Base-by-base conservation (phyloP, 2,329 filamentous ascomycete genomes). In the Paecilomyces sp. region DNA sequence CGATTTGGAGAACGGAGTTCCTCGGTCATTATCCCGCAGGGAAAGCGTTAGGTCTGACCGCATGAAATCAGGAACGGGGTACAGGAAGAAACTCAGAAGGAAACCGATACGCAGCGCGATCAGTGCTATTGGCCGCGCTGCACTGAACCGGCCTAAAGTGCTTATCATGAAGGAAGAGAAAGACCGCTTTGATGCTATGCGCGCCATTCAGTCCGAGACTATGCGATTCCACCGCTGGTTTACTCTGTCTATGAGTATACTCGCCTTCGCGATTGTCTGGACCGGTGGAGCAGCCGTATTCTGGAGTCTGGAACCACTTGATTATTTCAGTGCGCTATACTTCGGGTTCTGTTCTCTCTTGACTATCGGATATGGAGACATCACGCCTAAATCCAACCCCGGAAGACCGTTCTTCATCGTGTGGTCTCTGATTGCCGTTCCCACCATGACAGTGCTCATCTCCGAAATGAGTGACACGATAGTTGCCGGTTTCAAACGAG, bases 401-500 rank as follows among this genome's bases (percentile, higher is more conserved):
- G 91, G 90, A 1, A 87, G 90, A 58, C 85, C 90, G 0, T 96
- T 96, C 71, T 97, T 96, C 67, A 90, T 97, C n/a, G 87, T 96
- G 59, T 97, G 92, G 92, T 90, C 88, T 13, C 73, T 97, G 1
- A 82, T 96, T 28, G 91, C 92, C 0, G 81, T 96, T 2, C 92
- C 92, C 0, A 92, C 90, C 1, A 92, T 92, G 83, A 96, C 92
- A 0, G 87, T 96, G 18, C 82, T 97, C 12, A 89, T 95, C 63
- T 88, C 86, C 11, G 89, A 92, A 65, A 89, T 94, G 61, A 90
- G 89, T 25, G 89, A 95, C 67, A 97, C 92, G 0, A 83, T 96
- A 22, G 87, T 96, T 12, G 75, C 77, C 2, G 80, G 78, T 47
- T 86, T 89, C 72, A 88, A 88, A 65, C 78, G 79, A n/a, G 83